Evolutionary conservation across 345 rosid genomes (phyloP).

Genomic region (Euphorbia tirucalli): DNA sequence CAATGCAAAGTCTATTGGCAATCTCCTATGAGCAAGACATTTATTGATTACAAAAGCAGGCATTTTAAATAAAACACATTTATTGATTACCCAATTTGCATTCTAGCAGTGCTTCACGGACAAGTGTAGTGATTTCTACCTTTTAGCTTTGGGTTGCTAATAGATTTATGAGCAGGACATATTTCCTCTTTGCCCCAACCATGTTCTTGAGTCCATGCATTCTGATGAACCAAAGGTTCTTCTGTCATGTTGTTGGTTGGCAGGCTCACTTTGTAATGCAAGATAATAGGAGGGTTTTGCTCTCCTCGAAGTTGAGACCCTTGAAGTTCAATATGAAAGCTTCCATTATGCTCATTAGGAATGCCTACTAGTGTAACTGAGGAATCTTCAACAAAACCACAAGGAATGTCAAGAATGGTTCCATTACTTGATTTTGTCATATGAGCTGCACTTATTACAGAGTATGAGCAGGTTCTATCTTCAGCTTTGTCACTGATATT

Average conservation of each 20-base stretch:
- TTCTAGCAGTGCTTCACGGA: background rate
- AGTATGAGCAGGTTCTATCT: conserved; percentile 51
- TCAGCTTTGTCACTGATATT: conserved; percentile 13
- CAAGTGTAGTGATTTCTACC: conserved; percentile 37
- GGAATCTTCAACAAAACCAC: conserved; percentile 77
- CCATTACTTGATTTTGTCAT: conserved; percentile 29
- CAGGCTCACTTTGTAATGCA: conserved; percentile 60
- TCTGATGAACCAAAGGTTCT: conserved; percentile 60
- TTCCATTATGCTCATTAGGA: conserved; percentile 49
- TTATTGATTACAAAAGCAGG: background rate
- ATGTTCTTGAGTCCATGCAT: conserved; percentile 62
- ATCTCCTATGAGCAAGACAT: too few species aligned
- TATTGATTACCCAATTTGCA: background rate
- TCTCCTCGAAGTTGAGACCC: conserved; percentile 50
- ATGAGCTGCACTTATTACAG: conserved; percentile 42
- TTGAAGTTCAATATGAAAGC: conserved; percentile 60
- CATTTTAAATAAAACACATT: too few species aligned
- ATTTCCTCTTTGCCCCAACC: conserved; percentile 77
- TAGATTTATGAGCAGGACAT: conserved; percentile 56
- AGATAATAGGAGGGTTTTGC: conserved; percentile 42
- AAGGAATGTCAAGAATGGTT: conserved; percentile 58
- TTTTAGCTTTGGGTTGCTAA: conserved; percentile 35
- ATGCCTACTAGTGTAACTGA: conserved; percentile 72
- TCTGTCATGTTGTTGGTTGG: conserved; percentile 63
- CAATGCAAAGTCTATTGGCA: too few species aligned